These are phyloP conservation scores for Pestalotiopsis sp. DNA, from an alignment of 2,329 filamentous ascomycete genomes.

Conservation along the genomic window DNA sequence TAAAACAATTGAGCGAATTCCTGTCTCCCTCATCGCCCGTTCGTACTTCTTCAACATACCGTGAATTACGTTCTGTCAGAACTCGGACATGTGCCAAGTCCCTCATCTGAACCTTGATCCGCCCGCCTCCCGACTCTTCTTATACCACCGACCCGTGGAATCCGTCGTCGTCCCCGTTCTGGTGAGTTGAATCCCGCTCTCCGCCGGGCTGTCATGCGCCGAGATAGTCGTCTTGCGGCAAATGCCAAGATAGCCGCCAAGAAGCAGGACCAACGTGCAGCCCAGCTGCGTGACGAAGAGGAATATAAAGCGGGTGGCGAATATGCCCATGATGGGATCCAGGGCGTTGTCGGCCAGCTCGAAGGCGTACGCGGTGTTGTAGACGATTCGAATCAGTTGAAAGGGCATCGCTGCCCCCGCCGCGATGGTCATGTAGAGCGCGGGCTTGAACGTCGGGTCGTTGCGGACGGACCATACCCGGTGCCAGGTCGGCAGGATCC, in stretches of 20 bases:
- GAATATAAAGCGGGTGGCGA: constrained; percentile 2
- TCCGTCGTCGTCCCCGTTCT: not conserved
- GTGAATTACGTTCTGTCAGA: no score
- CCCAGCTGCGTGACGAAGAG: not conserved
- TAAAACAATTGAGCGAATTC: not conserved
- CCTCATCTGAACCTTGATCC: not conserved
- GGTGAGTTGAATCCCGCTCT: not conserved
- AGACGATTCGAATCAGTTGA: not conserved
- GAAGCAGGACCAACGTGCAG: not conserved
- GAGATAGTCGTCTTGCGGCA: not conserved
- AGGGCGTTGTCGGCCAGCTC: not conserved
- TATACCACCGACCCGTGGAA: not conserved
- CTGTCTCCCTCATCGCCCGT: not conserved
- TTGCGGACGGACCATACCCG: not conserved
- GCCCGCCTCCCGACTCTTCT: not conserved
- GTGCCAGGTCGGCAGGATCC: not conserved
- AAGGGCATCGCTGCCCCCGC: not conserved
- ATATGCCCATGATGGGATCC: constrained; percentile 3
- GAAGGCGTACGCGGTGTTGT: constrained; percentile 1
- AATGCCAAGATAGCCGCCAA: not conserved
- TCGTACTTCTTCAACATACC: no score
- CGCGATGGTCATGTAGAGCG: constrained; percentile 1
- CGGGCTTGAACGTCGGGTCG: not conserved
- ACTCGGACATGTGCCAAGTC: not conserved
- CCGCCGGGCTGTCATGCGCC: not conserved